Conservation (phyloP, 2,329 filamentous ascomycete genomes). For the Diaporthe amygdali region DNA sequence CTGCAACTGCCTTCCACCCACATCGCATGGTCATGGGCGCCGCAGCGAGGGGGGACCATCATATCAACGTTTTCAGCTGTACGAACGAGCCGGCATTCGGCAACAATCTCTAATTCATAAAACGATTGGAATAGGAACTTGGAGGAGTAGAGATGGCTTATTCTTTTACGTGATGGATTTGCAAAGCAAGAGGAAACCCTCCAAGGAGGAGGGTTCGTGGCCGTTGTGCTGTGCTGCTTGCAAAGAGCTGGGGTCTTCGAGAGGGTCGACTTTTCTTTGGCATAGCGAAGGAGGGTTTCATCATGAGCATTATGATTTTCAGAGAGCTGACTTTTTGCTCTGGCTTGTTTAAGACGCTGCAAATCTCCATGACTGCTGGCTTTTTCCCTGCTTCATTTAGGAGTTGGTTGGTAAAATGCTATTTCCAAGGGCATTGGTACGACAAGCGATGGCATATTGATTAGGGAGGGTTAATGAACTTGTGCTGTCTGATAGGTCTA, state of each 20-base stretch:
- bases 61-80: constrained; percentile 88
- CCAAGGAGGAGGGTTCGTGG: not conserved
- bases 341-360: not conserved
- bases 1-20: constrained; percentile 91
- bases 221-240: not conserved
- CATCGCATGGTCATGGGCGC: constrained; percentile 91
- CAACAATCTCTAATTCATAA: constrained; percentile 8
- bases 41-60: constrained; percentile 83
- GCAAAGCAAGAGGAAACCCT: not conserved
- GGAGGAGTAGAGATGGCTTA: not conserved
- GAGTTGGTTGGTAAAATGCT: constrained; percentile 9
- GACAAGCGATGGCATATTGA: constrained; percentile 3
- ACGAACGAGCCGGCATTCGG: constrained; percentile 47
- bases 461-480: not conserved
- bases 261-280: not conserved
- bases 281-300: constrained; percentile 12
- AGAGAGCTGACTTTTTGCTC: not conserved
- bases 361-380: not conserved
- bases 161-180: not conserved
- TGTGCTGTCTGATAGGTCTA: not conserved
- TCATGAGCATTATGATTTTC: constrained; percentile 9
- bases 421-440: constrained; percentile 1
- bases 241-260: not conserved
- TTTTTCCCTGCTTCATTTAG: not conserved
- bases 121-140: not conserved